Conservation (phyloP, 2,329 filamentous ascomycete genomes). For the Boeremia lycopersici region DNA sequence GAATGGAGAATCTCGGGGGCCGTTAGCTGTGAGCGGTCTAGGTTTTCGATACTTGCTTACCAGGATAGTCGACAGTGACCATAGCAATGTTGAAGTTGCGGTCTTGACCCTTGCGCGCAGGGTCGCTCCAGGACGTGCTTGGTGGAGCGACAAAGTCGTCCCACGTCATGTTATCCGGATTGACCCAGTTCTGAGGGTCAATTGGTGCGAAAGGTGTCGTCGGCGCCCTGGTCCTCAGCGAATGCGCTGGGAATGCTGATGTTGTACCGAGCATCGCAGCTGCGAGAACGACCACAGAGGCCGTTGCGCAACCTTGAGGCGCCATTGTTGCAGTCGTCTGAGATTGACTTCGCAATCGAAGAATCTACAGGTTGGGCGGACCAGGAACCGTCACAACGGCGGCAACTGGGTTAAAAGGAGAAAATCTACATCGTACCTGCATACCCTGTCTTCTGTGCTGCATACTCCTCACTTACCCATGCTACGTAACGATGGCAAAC, state of each 20-base stretch:
- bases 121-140: conserved; percentile 57
- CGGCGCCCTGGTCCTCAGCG: conserved; percentile 17
- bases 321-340: background rate
- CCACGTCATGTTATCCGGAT: conserved; percentile 59
- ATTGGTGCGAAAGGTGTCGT: conserved; percentile 56
- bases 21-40: background rate
- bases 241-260: conserved; percentile 25
- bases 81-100: conserved; percentile 64
- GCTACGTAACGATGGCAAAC: conserved; percentile 23
- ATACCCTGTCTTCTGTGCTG: background rate
- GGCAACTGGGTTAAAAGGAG: background rate
- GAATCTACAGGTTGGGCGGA: background rate
- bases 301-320: conserved; percentile 8
- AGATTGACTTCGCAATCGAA: background rate
- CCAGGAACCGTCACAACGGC: background rate
- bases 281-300: conserved; percentile 22
- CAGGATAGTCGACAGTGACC: conserved; percentile 58
- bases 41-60: background rate
- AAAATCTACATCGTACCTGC: background rate
- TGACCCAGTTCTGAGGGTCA: conserved; percentile 60
- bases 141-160: conserved; percentile 55
- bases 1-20: conserved; percentile 51
- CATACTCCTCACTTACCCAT: conserved; percentile 15
- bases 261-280: conserved; percentile 24
- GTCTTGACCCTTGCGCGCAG: conserved; percentile 51